Base-by-base conservation (phyloP, 352 stramenopile species). In the Globisporangium heterothallicum region DNA sequence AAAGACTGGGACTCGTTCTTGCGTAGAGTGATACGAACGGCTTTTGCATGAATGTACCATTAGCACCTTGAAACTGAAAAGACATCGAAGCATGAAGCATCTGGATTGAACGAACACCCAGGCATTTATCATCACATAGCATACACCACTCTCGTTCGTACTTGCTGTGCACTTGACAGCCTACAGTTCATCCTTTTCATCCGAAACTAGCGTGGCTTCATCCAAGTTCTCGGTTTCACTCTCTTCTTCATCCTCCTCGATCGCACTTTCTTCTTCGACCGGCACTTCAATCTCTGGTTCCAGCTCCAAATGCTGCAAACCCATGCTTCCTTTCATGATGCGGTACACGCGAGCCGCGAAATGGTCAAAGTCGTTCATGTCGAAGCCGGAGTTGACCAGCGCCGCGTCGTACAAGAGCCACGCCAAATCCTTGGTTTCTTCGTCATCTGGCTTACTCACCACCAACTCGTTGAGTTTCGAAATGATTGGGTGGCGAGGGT, bases 401-500 rank as follows among this genome's bases (percentile, higher is more conserved):
- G 96, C 96, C 24, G 96, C 98, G 63, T 99, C 97, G 66, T 98
- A 98, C 4, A 99, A 75, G 19, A 99, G 79, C 89, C 93, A 98
- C 10, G 96, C 96, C 32, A 98, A 65, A 66, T 99, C 95, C 57
- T 92, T 82, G 2, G 86, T 94, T 58, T 94, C 79, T 18, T 95
- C 76, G 19, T 87, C 79, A 9, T 96, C 75, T 58, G 74, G 63
- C 25, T 86, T 63, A 24, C 50, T 49, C 29, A 64, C 48, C 27
- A 96, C 82, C 22, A 90, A 57, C 24, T 81, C 88, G 67, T 83
- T 97, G 25, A 99, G 84, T 74, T 99, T 97, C 25, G 79, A 74
- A 22, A 99, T 84, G 59, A 99, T 98, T 30, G 97, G 97, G 71
- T 99, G 97, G 42, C 97, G 92, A 46, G 97, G 97, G 74, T 99